Evolutionary conservation across 805 yeast species (phyloP), one percentile per base, ranked within the genome.

Genomic region (Candida sakaeoensis): DNA sequence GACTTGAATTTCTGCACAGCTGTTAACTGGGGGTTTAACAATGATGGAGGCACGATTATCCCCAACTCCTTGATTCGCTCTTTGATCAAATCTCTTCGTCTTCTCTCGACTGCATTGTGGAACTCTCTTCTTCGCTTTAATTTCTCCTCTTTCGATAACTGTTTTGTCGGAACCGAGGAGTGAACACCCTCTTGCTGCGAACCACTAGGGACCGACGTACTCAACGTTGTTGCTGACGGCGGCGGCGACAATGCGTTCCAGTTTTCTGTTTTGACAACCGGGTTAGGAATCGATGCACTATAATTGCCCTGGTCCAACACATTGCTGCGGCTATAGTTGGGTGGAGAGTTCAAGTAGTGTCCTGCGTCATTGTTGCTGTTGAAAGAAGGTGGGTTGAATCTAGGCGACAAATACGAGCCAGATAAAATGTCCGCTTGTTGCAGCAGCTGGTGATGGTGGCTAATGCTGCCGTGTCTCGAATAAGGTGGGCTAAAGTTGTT

Each of bases 21-120:
- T 23, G 65, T 55, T 13, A 62, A 51, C 39, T 61, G 72, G 2
- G 74, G 74, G 40, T 74, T 70, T 17, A 85, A 59, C 44, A 85
- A 57, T 2, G 84, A 70, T 1, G 88, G 91, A 1, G 97, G 97
- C 1, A 90, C 85, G 36, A 90, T 68, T 17, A 75, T 62, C 1
- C 95, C 91, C 52, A 90, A 67, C 51, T 87, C 95, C 55, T 84
- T 83, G 46, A 90, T 89, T 52, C 86, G 80, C 53, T 85, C 95
- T 57, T 90, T 89, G 54, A 90, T 90, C 50, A 87, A 70, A 58
- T 91, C 98, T 46, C 98, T 73, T 55, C 98, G 75, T 50, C 96
- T 73, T 52, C 96, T 74, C 60, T 90, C 98, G 4, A 90, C 97
- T 1, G 95, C 96, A 56, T 90, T 90, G 60, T 90, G 98, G 46